A percentile compares a stretch with the other conserved stretches of the same genome.
phyloP scores from a whole-genome alignment of 2,329 filamentous ascomycete genomes.

The Stylonectria norvegica region DNA sequence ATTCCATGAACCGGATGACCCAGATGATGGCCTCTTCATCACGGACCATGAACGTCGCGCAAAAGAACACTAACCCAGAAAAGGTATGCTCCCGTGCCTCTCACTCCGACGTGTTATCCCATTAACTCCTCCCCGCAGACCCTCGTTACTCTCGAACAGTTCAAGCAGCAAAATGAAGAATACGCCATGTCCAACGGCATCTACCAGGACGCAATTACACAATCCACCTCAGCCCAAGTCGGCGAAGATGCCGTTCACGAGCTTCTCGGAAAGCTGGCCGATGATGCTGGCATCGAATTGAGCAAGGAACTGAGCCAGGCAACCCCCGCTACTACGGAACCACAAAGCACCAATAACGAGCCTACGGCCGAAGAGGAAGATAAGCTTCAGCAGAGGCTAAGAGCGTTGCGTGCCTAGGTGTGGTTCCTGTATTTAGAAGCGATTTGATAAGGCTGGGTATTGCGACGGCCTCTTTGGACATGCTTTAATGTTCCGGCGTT shows the following conservation, averaged over 20 bases:
- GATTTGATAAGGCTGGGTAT: no score
- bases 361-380: slow-evolving; percentile 78
- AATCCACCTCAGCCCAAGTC: slow-evolving; percentile 69
- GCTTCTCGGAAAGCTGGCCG: slow-evolving; percentile 78
- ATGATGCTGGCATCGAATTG: slow-evolving; percentile 82
- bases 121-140: slow-evolving; percentile 36
- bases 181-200: slow-evolving; percentile 66
- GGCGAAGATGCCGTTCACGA: slow-evolving; percentile 83
- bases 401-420: slow-evolving; percentile 50
- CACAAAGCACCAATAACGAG: slow-evolving; percentile 57
- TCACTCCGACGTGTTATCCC: not conserved
- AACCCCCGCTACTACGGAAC: slow-evolving; percentile 55
- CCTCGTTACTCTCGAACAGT: slow-evolving; percentile 58
- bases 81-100: slow-evolving; percentile 39
- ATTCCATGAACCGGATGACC: slow-evolving; percentile 63
- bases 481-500: slow-evolving; percentile 2
- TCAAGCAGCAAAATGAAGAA: slow-evolving; percentile 60
- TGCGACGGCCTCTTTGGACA: not conserved
- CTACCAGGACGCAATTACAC: slow-evolving; percentile 81
- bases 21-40: slow-evolving; percentile 60
- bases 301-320: slow-evolving; percentile 66
- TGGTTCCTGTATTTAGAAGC: not conserved
- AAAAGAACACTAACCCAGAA: slow-evolving; percentile 58
- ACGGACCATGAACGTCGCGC: slow-evolving; percentile 55
- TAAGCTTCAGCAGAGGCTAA: slow-evolving; percentile 60